A percentile compares a stretch with the other conserved stretches of the same genome.
Evolutionary conservation across 257 asterid genomes (phyloP).

Genomic region (Cruciata laevipes): DNA sequence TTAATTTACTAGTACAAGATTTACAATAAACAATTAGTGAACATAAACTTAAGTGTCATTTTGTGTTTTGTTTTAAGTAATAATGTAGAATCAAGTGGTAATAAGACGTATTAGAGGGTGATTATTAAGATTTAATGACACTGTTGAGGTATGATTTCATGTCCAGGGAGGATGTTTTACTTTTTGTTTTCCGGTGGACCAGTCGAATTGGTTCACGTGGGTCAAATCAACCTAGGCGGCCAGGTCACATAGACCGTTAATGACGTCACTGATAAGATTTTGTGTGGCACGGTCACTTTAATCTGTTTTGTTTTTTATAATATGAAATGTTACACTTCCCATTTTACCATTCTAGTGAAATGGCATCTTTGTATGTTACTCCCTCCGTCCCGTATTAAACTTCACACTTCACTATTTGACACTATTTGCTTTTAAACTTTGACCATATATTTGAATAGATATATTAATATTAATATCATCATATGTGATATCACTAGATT

Average conservation of each 20-base stretch:
- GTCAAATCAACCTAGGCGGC: constrained; percentile 48
- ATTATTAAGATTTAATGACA: not conserved
- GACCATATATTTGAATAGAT: too few relatives aligned
- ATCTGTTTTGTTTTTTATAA: not conserved
- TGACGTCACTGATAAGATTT: constrained; percentile 30
- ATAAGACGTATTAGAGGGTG: not conserved
- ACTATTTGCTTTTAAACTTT: too few relatives aligned
- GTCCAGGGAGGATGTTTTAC: constrained; percentile 26
- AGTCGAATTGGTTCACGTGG: constrained; percentile 40
- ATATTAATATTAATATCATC: too few relatives aligned
- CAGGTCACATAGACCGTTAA: constrained; percentile 18
- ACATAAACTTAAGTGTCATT: not conserved
- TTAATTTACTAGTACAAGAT: not conserved
- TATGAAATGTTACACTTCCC: not conserved
- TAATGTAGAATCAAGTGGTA: too few relatives aligned
- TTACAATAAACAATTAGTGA: not conserved
- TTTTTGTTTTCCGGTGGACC: not conserved
- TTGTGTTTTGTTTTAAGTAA: not conserved
- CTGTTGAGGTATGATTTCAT: not conserved
- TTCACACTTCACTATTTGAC: too few relatives aligned
- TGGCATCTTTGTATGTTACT: too few relatives aligned
- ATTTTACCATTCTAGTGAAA: too few relatives aligned
- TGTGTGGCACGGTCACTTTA: constrained; percentile 7
- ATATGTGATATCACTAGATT: too few relatives aligned
- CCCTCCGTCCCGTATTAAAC: too few relatives aligned